Evolutionary conservation across 805 yeast species (phyloP), one percentile per base, ranked within the genome.

Genomic region (Starmerella floris): DNA sequence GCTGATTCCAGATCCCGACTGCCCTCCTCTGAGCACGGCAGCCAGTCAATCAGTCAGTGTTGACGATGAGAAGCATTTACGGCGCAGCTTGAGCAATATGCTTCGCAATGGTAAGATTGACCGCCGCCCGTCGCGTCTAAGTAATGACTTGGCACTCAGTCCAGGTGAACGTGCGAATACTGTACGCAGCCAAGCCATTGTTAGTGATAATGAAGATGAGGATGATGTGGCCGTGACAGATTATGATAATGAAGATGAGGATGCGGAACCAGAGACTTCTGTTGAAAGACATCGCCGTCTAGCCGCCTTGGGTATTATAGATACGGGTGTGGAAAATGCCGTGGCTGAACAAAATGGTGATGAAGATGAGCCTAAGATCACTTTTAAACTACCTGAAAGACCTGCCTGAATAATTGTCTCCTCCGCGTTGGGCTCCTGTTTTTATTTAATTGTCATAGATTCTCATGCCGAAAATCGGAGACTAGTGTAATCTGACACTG

Each of bases 251-350:
- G 54, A 51, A 13, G 61, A 56, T 8, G 60, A 56, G 3, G 60
- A 53, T 8, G 61, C 54, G 13, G 66, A 54, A 10, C 61, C 59
- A 3, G 87, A 79, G 56, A 77, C 84, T 0, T 78, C 67, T n/a
- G 73, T 76, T 21, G 87, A 80, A 57, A 69, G 73, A 43, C 64
- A 66, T 31, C 70, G 87, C 52, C 67, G 87, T 45, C 58, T 80
- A 32, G 64, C 68, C 5, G 68, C 58, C 30, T 46, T 55, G 46
- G 66, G 59, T 35, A 40, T 63, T 30, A 49, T 36, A 8, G 55
- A 50, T 10, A 56, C 48, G 6, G 58, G 53, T 17, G 51, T 42
- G 9, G 57, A 47, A 13, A 57, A 53, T 16, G 44, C 40, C 9
- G 55, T 4, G 17, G 39, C 35, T 10, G 39, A 30, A 5, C 33